A percentile compares a stretch with the other conserved stretches of the same genome.
phyloP scores from a whole-genome alignment of 208 protist genomes.

The Leishmania arabica region DNA sequence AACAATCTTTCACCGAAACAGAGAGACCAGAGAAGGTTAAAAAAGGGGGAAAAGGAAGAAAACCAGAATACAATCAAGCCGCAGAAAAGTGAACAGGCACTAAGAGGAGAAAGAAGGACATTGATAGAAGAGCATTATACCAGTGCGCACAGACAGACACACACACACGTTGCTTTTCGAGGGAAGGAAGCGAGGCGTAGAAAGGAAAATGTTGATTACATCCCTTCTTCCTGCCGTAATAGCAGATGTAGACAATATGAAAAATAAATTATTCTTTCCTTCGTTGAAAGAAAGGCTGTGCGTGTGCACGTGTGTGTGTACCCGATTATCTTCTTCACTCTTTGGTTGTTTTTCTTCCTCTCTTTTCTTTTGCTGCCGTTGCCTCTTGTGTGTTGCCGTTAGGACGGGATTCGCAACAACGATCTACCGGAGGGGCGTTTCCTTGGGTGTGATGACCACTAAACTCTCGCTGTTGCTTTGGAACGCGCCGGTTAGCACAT shows the following conservation, averaged over 20 bases:
- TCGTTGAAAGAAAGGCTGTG: neutral
- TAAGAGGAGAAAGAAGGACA: neutral
- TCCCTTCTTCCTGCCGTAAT: neutral
- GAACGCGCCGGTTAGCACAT: neutral
- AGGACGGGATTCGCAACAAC: neutral
- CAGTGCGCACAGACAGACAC: neutral
- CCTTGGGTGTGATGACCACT: neutral
- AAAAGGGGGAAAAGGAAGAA: neutral
- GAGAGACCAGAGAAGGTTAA: neutral
- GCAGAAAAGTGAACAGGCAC: neutral
- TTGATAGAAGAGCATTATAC: neutral
- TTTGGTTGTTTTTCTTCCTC: neutral
- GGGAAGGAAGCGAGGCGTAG: neutral
- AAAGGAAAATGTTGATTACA: neutral
- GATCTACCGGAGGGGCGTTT: neutral
- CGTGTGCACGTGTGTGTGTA: neutral
- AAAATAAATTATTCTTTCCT: no score
- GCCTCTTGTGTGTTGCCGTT: neutral
- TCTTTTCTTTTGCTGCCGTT: neutral
- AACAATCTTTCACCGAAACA: neutral
- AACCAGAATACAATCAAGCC: neutral
- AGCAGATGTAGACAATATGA: neutral
- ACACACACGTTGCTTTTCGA: neutral
- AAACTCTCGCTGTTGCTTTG: neutral
- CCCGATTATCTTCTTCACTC: neutral